Conservation (phyloP, 2,329 filamentous ascomycete genomes). For the Xylariomycetidae sp. region DNA sequence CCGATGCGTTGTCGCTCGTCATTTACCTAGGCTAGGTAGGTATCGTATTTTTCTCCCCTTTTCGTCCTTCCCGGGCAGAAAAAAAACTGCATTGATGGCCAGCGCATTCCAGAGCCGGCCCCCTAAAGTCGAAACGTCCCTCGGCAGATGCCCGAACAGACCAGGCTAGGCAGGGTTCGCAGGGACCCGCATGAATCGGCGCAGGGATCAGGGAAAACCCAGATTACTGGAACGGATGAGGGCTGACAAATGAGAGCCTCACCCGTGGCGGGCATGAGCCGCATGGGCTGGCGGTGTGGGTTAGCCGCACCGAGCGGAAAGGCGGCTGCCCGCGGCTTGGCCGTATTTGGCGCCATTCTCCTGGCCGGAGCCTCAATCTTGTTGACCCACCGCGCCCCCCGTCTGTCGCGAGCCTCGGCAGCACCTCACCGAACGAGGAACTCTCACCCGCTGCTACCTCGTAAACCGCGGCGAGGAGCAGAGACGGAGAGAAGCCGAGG, state of each 20-base stretch:
- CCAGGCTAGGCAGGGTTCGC: not conserved
- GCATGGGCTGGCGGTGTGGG: no score
- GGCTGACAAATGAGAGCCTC: not conserved
- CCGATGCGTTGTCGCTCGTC: not conserved
- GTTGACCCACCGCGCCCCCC: slow-evolving; percentile 4
- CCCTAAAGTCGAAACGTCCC: no score
- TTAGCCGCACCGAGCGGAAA: no score
- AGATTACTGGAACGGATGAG: not conserved
- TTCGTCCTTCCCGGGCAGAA: no score
- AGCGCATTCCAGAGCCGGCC: no score
- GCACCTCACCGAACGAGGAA: slow-evolving; percentile 2
- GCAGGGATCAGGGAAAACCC: not conserved
- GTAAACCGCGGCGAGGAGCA: no score
- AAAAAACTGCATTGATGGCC: no score
- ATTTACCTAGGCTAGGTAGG: no score
- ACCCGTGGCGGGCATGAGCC: not conserved
- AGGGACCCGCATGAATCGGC: not conserved
- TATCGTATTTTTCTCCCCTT: not conserved
- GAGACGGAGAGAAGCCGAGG: no score
- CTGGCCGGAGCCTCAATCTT: slow-evolving; percentile 3
- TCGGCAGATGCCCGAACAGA: no score
- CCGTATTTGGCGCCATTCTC: not conserved
- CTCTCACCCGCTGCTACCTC: not conserved
- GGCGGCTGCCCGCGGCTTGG: slow-evolving; percentile 1
- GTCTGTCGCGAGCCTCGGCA: slow-evolving; percentile 8